A percentile compares a stretch with the other conserved stretches of the same genome.
Evolutionary conservation across 495 filamentous ascomycete species (phyloP).

Genomic region (Mycothermus thermophilus): DNA sequence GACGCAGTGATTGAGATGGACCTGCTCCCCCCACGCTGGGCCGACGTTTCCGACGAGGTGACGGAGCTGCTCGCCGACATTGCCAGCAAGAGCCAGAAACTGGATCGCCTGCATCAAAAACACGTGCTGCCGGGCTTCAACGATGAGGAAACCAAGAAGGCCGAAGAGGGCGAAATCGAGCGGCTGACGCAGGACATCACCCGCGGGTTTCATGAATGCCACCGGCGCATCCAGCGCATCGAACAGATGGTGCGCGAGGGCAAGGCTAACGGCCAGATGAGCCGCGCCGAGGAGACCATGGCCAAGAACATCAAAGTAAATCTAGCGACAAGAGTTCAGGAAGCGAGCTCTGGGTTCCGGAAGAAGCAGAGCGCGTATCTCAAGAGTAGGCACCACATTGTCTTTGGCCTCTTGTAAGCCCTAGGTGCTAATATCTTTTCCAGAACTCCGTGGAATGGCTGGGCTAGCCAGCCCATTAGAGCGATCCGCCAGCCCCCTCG

Average conservation of each 20-base stretch:
- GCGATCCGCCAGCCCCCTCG: conserved; percentile 47
- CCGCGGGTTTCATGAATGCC: conserved; percentile 74
- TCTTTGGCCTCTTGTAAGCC: not conserved
- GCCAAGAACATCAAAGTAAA: conserved; percentile 89
- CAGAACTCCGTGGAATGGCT: conserved; percentile 72
- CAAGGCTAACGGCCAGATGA: conserved; percentile 52
- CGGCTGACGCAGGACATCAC: conserved; percentile 81
- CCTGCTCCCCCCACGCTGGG: conserved; percentile 85
- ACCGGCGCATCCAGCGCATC: conserved; percentile 72
- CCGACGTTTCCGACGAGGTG: conserved; percentile 89
- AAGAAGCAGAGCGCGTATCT: conserved; percentile 96
- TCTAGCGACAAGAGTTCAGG: conserved; percentile 75
- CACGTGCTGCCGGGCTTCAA: conserved; percentile 95
- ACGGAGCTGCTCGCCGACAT: conserved; percentile 69
- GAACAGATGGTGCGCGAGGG: conserved; percentile 71
- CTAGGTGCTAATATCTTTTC: conserved; percentile 1
- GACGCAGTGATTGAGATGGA: conserved; percentile 99
- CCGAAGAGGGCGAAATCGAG: conserved; percentile 83
- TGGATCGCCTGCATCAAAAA: conserved; percentile 91
- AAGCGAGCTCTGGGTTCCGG: conserved; percentile 79
- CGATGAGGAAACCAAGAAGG: conserved; percentile 71
- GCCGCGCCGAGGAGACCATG: conserved; percentile 80
- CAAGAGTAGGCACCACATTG: conserved; percentile 51
- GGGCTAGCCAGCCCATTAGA: conserved; percentile 31
- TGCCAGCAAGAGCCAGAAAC: conserved; percentile 61